Conservation (phyloP, 2,329 filamentous ascomycete species). For the Dactylellina drechsleri region DNA sequence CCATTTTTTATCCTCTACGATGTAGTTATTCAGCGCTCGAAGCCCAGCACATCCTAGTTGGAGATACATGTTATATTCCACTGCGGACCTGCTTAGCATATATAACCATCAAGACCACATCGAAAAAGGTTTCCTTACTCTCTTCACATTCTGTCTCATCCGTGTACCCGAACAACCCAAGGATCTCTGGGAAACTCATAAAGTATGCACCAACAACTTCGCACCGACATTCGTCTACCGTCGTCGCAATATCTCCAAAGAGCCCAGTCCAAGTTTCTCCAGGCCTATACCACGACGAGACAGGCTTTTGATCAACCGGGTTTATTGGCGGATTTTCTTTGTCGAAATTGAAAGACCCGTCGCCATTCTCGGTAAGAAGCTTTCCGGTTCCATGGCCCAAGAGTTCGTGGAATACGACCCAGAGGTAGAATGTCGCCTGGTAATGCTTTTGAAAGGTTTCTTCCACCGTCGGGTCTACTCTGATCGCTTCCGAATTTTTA, state of each 20-base stretch:
- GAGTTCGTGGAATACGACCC: slow-evolving; percentile 29
- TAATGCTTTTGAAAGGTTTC: slow-evolving; percentile 1
- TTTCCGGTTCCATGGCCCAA: slow-evolving; percentile 91
- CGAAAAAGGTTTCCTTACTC: slow-evolving; percentile 5
- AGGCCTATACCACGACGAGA: slow-evolving; percentile 90
- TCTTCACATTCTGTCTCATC: slow-evolving; percentile 8
- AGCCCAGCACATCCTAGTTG: slow-evolving; percentile 15
- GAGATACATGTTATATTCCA: slow-evolving; percentile 30
- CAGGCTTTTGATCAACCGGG: slow-evolving; percentile 79
- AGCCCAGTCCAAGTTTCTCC: slow-evolving; percentile 95
- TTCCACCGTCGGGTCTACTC: neutral
- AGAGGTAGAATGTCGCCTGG: slow-evolving; percentile 17
- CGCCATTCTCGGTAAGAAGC: slow-evolving; percentile 85
- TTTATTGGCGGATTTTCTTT: slow-evolving; percentile 80
- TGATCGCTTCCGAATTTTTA: neutral
- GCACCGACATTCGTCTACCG: slow-evolving; percentile 93
- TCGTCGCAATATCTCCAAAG: slow-evolving; percentile 85
- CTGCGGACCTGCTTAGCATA: slow-evolving; percentile 3
- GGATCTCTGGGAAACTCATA: slow-evolving; percentile 84
- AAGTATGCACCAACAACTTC: slow-evolving; percentile 94
- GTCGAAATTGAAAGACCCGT: slow-evolving; percentile 89
- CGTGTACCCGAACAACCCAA: slow-evolving; percentile 80
- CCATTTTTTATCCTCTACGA: slow-evolving; percentile 71
- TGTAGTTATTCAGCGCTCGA: slow-evolving; percentile 17
- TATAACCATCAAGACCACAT: neutral